Base-by-base conservation (phyloP, 352 stramenopile genomes). In the Globisporangium recalcitrans region DNA sequence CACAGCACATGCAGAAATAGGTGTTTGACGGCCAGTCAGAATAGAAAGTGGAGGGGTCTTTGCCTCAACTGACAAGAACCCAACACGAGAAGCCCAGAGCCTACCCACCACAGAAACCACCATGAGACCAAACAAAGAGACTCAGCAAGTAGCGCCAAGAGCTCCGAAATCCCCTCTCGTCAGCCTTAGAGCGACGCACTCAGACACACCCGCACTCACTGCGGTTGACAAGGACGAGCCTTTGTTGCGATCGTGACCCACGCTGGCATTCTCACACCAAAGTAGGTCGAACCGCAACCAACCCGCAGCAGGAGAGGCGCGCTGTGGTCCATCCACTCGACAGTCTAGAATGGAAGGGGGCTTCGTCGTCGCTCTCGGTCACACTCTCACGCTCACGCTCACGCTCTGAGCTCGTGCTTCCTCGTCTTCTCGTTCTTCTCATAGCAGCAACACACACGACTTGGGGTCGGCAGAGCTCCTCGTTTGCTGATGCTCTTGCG, bases 181-280 rank as follows among this genome's bases (percentile, higher is more conserved):
- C 16, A 1, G 24, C 19, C n/a, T 0, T 8, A 9, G 13, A 24
- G 2, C 4, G 13, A 24, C 42, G 7, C 42, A 14, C n/a, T 11
- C 42, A 6, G 5, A 21, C 40, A 4, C 42, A n/a, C 27, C 10
- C 49, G n/a, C 19, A 21, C 49, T 31, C 44, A 11, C 56, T 24
- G 7, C 26, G 66, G 61, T 63, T 44, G 66, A 85, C 79, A 86
- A 88, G 79, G 69, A 54, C 77, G 64, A 88, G 74, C 75, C 79
- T 86, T 85, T 88, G 67, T 88, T 88, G 69, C 64, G 70, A 52
- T 72, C 73, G 73, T 88, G 79, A 88, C 61, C 60, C 36, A 5
- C 36, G n/a, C 36, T 4, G 4, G 36, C 36, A 44, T 6, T 19
- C 26, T 26, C 47, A 38, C 66, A 58, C 58, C 44, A 22, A 6